Percentiles rank a stretch among this genome's conserved stretches.
These are phyloP conservation scores for Apophysomyces variabilis DNA, from an alignment of 371 early-diverging fungal species.

Conservation along the genomic window DNA sequence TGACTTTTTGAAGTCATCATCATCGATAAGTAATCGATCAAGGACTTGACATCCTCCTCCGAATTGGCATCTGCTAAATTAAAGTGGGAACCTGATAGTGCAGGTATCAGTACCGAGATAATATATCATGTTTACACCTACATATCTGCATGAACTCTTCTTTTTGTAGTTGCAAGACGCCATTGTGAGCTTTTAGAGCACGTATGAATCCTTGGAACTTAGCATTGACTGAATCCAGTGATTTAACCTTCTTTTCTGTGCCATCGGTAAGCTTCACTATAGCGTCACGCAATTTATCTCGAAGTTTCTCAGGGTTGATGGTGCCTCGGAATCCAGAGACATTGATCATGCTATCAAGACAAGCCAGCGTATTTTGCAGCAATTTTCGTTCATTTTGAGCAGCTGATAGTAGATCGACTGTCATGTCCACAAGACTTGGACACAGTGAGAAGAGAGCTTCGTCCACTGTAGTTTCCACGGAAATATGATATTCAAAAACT, in stretches of 20 bases:
- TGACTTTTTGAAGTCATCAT: constrained; percentile 29
- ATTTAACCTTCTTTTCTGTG: constrained; percentile 2
- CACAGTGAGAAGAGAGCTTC: constrained; percentile 23
- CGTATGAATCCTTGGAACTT: constrained; percentile 37
- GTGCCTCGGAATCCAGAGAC: constrained; percentile 36
- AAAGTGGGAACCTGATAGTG: constrained; percentile 34
- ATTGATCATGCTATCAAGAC: constrained; percentile 48
- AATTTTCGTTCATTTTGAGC: constrained; percentile 17
- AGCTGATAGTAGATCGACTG: constrained; percentile 20
- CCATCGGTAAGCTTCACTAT: constrained; percentile 11
- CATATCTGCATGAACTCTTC: constrained; percentile 39
- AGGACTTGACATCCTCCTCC: constrained; percentile 31
- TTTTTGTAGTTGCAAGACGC: constrained; percentile 29
- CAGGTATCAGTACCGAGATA: not conserved
- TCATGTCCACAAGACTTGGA: constrained; percentile 27
- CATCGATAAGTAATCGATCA: constrained; percentile 40
- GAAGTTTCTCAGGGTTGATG: constrained; percentile 22
- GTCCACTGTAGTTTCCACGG: constrained; percentile 28
- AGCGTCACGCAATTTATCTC: constrained; percentile 27
- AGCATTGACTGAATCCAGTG: constrained; percentile 30
- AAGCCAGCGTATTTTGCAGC: constrained; percentile 27
- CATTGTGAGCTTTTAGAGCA: constrained; percentile 24
- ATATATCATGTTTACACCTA: constrained; percentile 13
- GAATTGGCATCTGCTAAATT: constrained; percentile 21
- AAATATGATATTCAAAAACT: constrained; percentile 37